phyloP scores from a whole-genome alignment of 2,329 filamentous ascomycete species.

The Gyromitra esculenta region DNA sequence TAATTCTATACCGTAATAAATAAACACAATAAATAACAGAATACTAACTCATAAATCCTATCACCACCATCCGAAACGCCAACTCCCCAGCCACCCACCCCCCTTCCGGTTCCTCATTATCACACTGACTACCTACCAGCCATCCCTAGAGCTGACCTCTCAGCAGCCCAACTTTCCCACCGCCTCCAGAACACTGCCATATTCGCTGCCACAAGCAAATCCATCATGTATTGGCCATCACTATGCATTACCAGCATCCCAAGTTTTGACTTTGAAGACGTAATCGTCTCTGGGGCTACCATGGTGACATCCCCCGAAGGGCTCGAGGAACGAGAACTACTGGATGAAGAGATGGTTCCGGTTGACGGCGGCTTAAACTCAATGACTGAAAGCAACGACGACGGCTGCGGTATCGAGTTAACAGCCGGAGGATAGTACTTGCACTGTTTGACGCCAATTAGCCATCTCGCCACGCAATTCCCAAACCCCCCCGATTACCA shows the following conservation, averaged over 20 bases:
- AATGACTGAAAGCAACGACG: conserved; percentile 51
- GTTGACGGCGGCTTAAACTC: conserved; percentile 52
- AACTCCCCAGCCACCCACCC: background rate
- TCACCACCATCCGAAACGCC: conserved; percentile 21
- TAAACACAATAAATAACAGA: conserved; percentile 7
- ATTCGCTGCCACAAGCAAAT: conserved; percentile 89
- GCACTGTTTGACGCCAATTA: conserved; percentile 26
- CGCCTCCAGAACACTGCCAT: conserved; percentile 93
- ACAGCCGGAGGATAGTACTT: conserved; percentile 53
- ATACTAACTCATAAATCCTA: conserved; percentile 6
- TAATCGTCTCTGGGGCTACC: conserved; percentile 35
- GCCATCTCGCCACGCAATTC: background rate
- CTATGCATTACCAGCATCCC: conserved; percentile 91
- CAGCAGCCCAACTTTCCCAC: conserved; percentile 68
- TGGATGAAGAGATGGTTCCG: conserved; percentile 26
- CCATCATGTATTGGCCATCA: conserved; percentile 94
- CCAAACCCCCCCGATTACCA: no score
- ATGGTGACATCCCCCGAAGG: conserved; percentile 30
- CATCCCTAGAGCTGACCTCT: conserved; percentile 42
- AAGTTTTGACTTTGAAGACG: conserved; percentile 75
- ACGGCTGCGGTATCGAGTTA: conserved; percentile 28
- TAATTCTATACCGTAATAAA: background rate
- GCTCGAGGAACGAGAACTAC: conserved; percentile 19
- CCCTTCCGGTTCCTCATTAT: background rate
- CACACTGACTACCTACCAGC: conserved; percentile 16